Evolutionary conservation across 768 basidiomycete species (phyloP), one percentile per base, ranked within the genome.

Genomic region (Phaffia tasmanica): DNA sequence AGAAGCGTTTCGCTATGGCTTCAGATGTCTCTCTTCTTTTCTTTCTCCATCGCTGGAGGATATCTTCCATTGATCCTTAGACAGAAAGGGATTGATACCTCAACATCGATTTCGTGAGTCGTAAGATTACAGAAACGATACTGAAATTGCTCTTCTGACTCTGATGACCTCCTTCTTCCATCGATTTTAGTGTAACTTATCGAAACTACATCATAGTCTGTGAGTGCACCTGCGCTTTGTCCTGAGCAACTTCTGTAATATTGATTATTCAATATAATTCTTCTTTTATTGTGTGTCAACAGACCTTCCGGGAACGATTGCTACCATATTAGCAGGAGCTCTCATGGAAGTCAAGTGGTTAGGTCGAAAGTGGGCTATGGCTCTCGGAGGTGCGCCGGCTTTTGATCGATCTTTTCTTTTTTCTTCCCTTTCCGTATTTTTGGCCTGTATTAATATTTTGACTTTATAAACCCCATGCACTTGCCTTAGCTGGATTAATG

Each of bases 11-110:
- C n/a, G n/a, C n/a, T 47, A 23, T 56, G 16, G n/a, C 7, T 25
- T 11, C 30, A 57, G 71, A 23, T 71, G 66, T 35, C 71, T 65
- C 65, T 50, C 63, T 42, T 57, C 71, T 76, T 70, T 68, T 75
- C 73, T 0, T 77, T 75, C 73, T 73, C 73, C 51, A 71, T 75
- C 15, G 74, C 75, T 0, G 76, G 77, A n/a, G 70, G 73, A 14
- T 77, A 73, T 71, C 68, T 78, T 11, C 76, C 78, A 18, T 71
- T 78, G 55, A 74, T 77, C 35, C 72, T 78, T 0, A 72, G 73
- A 25, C 71, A 72, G n/a, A 73, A 53, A 53, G 27, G n/a, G 18
- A 53, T 27, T 18, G 21, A n/a, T 16, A 21, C 27, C 5, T n/a
- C 51, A 21, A 27, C 51, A 4, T 53, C 51, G 8, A n/a, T 27